Percentiles rank a stretch among this genome's conserved stretches.
These are phyloP conservation scores for Stereocaulon alpinum DNA, from an alignment of 495 filamentous ascomycete genomes.

Conservation along the genomic window DNA sequence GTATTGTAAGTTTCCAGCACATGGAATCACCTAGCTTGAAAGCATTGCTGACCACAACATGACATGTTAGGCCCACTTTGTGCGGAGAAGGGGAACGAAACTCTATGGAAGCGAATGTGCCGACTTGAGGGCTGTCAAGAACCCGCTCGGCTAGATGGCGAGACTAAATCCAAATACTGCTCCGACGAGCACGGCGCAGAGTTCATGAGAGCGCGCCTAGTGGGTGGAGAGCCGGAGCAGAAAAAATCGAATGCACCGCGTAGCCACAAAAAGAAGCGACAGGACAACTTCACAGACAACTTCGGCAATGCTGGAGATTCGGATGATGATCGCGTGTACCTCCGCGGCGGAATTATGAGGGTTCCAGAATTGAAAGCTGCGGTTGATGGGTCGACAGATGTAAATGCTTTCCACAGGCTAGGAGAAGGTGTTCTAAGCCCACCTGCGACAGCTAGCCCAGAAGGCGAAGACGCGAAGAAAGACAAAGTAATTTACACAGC, in stretches of 20 bases:
- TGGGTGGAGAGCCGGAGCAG: slow-evolving; percentile 16
- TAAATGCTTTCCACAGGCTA: slow-evolving; percentile 45
- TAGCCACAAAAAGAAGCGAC: slow-evolving; percentile 11
- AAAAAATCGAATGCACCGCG: slow-evolving; percentile 17
- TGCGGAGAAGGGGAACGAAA: slow-evolving; percentile 40
- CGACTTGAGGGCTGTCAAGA: slow-evolving; percentile 48
- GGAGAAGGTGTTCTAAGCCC: slow-evolving; percentile 42
- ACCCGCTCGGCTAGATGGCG: slow-evolving; percentile 43
- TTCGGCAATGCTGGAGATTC: slow-evolving; percentile 17
- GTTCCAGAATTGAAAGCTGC: slow-evolving; percentile 48
- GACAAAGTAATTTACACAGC: slow-evolving; percentile 46
- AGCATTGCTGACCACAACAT: no score
- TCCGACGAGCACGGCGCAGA: slow-evolving; percentile 52
- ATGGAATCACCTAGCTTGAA: no score
- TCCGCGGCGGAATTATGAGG: slow-evolving; percentile 46
- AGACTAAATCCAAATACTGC: slow-evolving; percentile 56
- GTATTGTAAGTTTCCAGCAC: slow-evolving; percentile 43
- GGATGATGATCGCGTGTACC: slow-evolving; percentile 25
- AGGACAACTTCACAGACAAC: slow-evolving; percentile 15
- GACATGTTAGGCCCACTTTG: slow-evolving; percentile 46
- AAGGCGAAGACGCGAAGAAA: slow-evolving; percentile 16
- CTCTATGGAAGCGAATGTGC: slow-evolving; percentile 64
- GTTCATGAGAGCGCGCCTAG: slow-evolving; percentile 41
- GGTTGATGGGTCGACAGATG: slow-evolving; percentile 35
- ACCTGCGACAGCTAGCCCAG: slow-evolving; percentile 23